phyloP scores from a whole-genome alignment of 2,329 filamentous ascomycete genomes.

The Sclerotinia minor region DNA sequence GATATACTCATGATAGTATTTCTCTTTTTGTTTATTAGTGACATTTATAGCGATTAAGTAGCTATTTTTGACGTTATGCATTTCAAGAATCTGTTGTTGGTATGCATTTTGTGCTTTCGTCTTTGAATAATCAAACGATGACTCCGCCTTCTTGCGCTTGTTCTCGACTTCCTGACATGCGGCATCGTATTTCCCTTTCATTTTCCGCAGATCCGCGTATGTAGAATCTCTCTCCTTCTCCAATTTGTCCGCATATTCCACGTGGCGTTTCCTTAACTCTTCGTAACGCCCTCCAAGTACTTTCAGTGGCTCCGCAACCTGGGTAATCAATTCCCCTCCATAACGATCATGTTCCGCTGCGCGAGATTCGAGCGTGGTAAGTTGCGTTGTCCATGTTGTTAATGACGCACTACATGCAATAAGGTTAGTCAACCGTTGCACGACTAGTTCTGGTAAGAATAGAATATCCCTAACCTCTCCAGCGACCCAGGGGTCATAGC shows the following conservation, averaged over 20 bases:
- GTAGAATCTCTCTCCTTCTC: conserved; percentile 84
- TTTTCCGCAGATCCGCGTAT: conserved; percentile 84
- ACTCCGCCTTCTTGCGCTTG: conserved; percentile 90
- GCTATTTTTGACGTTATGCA: conserved; percentile 98
- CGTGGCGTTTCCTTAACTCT: conserved; percentile 87
- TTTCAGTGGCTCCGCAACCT: conserved; percentile 86
- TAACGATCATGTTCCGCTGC: conserved; percentile 88
- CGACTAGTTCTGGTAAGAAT: conserved; percentile 15
- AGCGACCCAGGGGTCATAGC: conserved; percentile 92
- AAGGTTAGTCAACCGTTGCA: conserved; percentile 19
- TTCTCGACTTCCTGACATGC: conserved; percentile 94
- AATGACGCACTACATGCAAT: conserved; percentile 70
- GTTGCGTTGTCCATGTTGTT: conserved; percentile 94
- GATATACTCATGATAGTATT: conserved; percentile 95
- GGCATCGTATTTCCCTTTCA: conserved; percentile 88
- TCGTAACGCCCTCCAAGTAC: conserved; percentile 74
- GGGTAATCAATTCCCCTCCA: conserved; percentile 71
- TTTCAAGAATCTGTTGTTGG: conserved; percentile 87
- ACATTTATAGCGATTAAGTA: conserved; percentile 96
- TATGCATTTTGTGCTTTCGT: conserved; percentile 87
- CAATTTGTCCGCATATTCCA: conserved; percentile 83
- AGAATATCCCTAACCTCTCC: conserved; percentile 62
- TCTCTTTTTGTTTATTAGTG: conserved; percentile 95
- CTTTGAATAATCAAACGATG: conserved; percentile 83
- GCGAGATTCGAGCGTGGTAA: conserved; percentile 83